Base-by-base conservation (phyloP, 495 filamentous ascomycete species). In the Aspergillus cristatus region DNA sequence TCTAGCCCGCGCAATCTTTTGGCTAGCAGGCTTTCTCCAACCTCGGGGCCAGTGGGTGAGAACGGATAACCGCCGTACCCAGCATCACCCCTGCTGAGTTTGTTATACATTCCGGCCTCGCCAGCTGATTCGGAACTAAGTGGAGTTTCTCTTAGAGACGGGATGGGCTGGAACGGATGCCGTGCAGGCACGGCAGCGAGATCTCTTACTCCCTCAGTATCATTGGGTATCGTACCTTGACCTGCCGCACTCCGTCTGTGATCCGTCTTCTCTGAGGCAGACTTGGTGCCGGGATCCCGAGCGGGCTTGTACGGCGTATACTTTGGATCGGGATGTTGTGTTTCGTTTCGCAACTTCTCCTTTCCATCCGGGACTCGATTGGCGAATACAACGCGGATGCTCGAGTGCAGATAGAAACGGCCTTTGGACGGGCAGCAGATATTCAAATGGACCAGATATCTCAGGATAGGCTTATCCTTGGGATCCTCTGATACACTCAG, bases 341-440 rank as follows among this genome's bases (percentile, higher is more conserved):
- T 83, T 53, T 99, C 91, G 52, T 93, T 96, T 6, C 82, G 77
- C 28, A 99, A 69, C 40, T 79, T 86, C 63, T 97, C 91, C 54
- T 97, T 96, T 18, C 88, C 91, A 52, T 99, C 91, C 0, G 93
- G 91, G 2, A 96, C 93, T 18, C 91, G 79, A 56, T 99, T 99
- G 37, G 91, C 91, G 58, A 99, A 99, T 2, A 99, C 91, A 32
- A 99, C 86, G 20, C 91, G 77, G 41, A 97, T 84, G 40, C 73
- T 84, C 51, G 89, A 93, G 66, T 97, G 86, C 2, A 99, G 65
- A 46, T 84, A 99, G 58, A 79, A 93, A 34, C 90, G 80, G 24
- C 87, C 87, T 35, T 76, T 79, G 1, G 78, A 79, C 7, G 89
- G 80, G 54, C 82, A 86, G 56, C 89, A 96, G 29, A 99, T 91